Evolutionary conservation across 2,329 filamentous ascomycete species (phyloP).

Genomic region (Trichoderma koningii): DNA sequence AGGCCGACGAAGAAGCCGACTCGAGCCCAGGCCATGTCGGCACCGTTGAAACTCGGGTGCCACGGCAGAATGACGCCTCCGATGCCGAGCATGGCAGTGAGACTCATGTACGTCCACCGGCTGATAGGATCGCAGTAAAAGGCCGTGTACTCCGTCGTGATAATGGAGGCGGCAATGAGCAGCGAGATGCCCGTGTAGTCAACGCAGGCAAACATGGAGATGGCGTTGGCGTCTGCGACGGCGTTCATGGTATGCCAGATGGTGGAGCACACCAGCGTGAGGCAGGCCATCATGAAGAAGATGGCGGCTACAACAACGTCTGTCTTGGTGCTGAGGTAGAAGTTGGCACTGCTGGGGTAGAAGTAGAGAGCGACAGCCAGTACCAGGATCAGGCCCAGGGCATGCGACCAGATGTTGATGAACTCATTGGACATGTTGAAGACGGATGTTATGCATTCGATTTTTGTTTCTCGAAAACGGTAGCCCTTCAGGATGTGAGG

Average conservation of each 20-base stretch:
- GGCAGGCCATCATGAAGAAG: constrained; percentile 94
- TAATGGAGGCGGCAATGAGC: constrained; percentile 91
- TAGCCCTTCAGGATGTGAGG: constrained; percentile 91
- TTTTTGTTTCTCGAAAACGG: constrained; percentile 87
- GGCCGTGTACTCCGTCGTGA: constrained; percentile 97
- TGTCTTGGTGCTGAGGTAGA: constrained; percentile 79
- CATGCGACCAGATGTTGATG: constrained; percentile 98
- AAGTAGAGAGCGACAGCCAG: constrained; percentile 92
- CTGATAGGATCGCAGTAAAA: constrained; percentile 96
- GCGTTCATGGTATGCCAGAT: constrained; percentile 99
- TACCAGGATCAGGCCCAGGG: constrained; percentile 84
- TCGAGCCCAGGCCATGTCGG: constrained; percentile 89
- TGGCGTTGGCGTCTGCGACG: constrained; percentile 83
- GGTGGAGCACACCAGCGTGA: constrained; percentile 91
- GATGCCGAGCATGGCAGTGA: constrained; percentile 79
- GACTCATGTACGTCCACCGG: constrained; percentile 80
- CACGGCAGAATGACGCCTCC: constrained; percentile 90
- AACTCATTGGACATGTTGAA: constrained; percentile 88
- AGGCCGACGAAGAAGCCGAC: constrained; percentile 91
- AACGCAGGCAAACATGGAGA: constrained; percentile 95
- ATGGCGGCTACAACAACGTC: constrained; percentile 89
- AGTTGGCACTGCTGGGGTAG: constrained; percentile 86
- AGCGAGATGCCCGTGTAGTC: constrained; percentile 98
- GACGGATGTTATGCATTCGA: constrained; percentile 82
- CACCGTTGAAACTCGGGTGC: constrained; percentile 91